Evolutionary conservation across 2,329 filamentous ascomycete species (phyloP), one percentile per base, ranked within the genome.

Genomic region (Fusarium oxysporum): DNA sequence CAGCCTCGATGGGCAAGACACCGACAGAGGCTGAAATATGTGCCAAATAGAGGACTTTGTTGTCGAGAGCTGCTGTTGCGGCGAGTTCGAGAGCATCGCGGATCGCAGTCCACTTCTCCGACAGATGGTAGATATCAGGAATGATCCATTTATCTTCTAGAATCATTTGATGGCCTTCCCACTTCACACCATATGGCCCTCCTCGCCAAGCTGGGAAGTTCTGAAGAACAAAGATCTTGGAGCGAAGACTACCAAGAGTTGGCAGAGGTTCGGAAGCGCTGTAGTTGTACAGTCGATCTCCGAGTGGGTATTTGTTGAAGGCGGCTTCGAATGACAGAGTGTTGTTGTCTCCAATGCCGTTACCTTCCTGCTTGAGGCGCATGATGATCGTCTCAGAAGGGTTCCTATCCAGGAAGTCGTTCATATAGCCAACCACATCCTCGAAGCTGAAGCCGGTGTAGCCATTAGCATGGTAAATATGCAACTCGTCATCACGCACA

Each of bases 111-210:
- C 85, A 87, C 76, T 87, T 87, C 64, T 82, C 79, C n/a, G 82
- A 79, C 8, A 88, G 81, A 68, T 83, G 81, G 21, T 81, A 76
- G 10, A 85, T 73, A 72, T 84, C 81, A 1, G 81, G 80, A 53
- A 87, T 82, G 71, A 84, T 81, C 83, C 84, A 87, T 38, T 80
- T 71, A 76, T 87, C 86, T 75, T 87, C 85, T 45, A 88, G 81
- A 4, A 76, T 69, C 80, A 87, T 85, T 69, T 84, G 83, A 6
- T 76, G 65, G 13, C 83, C 83, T 38, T 82, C 80, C 86, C 86
- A 88, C 38, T 78, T 77, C 48, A 86, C 70, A 60, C 86, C 86
- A 72, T 85, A 86, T 12, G 80, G 74, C 11, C 71, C 73, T 65
- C n/a, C 23, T 71, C 50, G 47, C 35, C 17, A 43, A 23, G 78